These are phyloP conservation scores for Candida wancherniae DNA, from an alignment of 805 yeast species.

Conservation along the genomic window DNA sequence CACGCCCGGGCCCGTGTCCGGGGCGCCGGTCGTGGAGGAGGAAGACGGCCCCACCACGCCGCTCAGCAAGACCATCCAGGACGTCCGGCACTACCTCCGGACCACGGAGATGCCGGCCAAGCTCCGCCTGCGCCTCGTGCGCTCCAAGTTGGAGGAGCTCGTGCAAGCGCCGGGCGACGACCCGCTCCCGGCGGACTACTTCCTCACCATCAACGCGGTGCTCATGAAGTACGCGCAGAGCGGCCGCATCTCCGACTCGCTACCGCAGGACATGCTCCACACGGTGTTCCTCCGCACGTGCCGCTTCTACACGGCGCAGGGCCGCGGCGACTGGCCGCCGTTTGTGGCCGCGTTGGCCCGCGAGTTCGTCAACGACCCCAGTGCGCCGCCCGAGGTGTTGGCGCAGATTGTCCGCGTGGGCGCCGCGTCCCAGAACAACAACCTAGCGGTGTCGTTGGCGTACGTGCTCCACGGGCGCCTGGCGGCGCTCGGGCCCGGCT, in stretches of 20 bases:
- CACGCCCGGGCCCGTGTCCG: no score
- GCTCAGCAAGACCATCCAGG: slow-evolving; percentile 5
- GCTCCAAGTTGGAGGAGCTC: slow-evolving; percentile 17
- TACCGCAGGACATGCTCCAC: slow-evolving; percentile 9
- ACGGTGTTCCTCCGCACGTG: slow-evolving; percentile 19
- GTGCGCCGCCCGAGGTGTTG: slow-evolving; percentile 18
- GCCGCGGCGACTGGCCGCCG: slow-evolving; percentile 20
- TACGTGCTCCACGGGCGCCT: slow-evolving; percentile 11
- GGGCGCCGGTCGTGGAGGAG: no score
- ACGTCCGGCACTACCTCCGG: slow-evolving; percentile 24
- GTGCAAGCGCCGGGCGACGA: slow-evolving; percentile 8
- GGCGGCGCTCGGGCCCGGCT: slow-evolving; percentile 10
- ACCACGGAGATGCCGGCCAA: slow-evolving; percentile 23
- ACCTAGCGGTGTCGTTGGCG: slow-evolving; percentile 6
- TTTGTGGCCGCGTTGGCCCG: slow-evolving; percentile 24
- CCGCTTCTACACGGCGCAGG: slow-evolving; percentile 4
- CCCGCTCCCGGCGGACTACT: slow-evolving; percentile 8
- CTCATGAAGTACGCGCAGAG: slow-evolving; percentile 16
- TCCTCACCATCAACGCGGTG: slow-evolving; percentile 20
- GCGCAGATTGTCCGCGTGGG: slow-evolving; percentile 28
- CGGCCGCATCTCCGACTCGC: slow-evolving; percentile 5
- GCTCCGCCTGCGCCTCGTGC: slow-evolving; percentile 17
- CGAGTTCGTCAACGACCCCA: slow-evolving; percentile 7
- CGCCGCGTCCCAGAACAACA: slow-evolving; percentile 11
- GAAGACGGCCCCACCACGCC: no score